A percentile compares a stretch with the other conserved stretches of the same genome.
Evolutionary conservation across 2,329 filamentous ascomycete species (phyloP).

Genomic region (Aspergillus cejpii): DNA sequence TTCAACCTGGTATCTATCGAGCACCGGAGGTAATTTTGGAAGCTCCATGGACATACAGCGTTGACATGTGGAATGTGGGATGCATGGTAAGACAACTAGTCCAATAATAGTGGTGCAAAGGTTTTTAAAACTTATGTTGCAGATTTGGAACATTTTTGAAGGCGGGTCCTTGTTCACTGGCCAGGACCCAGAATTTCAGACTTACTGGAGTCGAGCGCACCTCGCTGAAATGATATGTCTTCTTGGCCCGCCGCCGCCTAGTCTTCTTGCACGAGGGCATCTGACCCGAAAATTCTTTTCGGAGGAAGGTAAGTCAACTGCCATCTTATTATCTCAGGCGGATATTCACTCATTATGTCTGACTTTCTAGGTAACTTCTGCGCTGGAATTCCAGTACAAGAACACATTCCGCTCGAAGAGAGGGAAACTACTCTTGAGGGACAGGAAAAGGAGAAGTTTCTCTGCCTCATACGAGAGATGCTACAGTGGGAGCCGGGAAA

Average conservation of each 20-base stretch:
- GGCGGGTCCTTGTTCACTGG: slow-evolving; percentile 42
- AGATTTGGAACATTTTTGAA: slow-evolving; percentile 49
- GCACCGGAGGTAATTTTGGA: slow-evolving; percentile 45
- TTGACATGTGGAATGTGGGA: slow-evolving; percentile 51
- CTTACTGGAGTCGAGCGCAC: slow-evolving; percentile 42
- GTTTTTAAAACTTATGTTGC: slow-evolving; percentile 6
- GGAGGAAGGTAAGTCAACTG: slow-evolving; percentile 25
- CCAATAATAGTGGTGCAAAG: slow-evolving; percentile 4
- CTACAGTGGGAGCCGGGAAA: slow-evolving; percentile 32
- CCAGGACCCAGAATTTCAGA: slow-evolving; percentile 34
- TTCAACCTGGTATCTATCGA: slow-evolving; percentile 33
- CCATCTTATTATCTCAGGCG: not conserved
- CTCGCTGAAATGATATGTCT: slow-evolving; percentile 46
- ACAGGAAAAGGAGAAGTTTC: slow-evolving; percentile 26
- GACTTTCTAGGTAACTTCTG: slow-evolving; percentile 25
- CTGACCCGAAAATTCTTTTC: slow-evolving; percentile 38
- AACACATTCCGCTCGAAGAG: slow-evolving; percentile 28
- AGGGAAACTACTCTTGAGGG: slow-evolving; percentile 35
- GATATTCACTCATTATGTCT: slow-evolving; percentile 5
- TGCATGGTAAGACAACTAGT: slow-evolving; percentile 41
- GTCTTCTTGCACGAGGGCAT: slow-evolving; percentile 30
- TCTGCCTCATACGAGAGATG: slow-evolving; percentile 33
- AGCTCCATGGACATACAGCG: slow-evolving; percentile 41
- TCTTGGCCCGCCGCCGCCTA: slow-evolving; percentile 40
- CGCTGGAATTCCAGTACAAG: slow-evolving; percentile 16